phyloP scores from a whole-genome alignment of 1,284 basidiomycete species.

The Boletus semigastroideus region DNA sequence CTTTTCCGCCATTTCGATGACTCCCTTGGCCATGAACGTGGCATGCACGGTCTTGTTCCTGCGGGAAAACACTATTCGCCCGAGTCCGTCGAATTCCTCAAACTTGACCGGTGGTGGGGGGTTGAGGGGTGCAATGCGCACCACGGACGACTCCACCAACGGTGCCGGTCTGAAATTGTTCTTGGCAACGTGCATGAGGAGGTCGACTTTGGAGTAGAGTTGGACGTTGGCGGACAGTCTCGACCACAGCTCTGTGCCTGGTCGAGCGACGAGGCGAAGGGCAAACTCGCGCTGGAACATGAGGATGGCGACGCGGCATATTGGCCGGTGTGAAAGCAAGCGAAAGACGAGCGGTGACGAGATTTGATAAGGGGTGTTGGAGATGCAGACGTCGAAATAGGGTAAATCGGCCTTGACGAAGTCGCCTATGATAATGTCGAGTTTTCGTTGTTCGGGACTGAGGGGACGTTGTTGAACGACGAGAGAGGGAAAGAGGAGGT shows the following conservation, averaged over 20 bases:
- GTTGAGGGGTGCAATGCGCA: constrained; percentile 89
- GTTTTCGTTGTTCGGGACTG: constrained; percentile 92
- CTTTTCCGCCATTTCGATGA: constrained; percentile 91
- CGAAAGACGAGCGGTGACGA: constrained; percentile 98
- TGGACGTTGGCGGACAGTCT: constrained; percentile 96
- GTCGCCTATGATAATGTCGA: constrained; percentile 94
- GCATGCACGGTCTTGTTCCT: constrained; percentile 91
- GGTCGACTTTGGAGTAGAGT: constrained; percentile 92
- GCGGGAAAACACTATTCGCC: constrained; percentile 86
- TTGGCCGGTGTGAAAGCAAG: constrained; percentile 92
- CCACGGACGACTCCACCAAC: constrained; percentile 90
- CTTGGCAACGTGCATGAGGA: constrained; percentile 94
- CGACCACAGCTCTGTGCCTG: constrained; percentile 90
- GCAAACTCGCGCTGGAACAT: constrained; percentile 99
- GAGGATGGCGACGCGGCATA: constrained; percentile 93
- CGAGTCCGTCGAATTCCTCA: constrained; percentile 97
- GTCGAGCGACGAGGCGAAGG: constrained; percentile 85
- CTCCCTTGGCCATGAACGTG: constrained; percentile 90
- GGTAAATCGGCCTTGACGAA: constrained; percentile 97
- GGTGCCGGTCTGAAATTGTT: constrained; percentile 98
- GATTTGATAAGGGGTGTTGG: constrained; percentile 99
- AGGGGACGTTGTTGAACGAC: background rate
- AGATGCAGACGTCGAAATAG: constrained; percentile 99
- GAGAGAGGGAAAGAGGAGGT: background rate
- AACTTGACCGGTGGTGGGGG: constrained; percentile 95